Base-by-base conservation (phyloP, 441 rosid genomes). In the Corymbia calophylla region DNA sequence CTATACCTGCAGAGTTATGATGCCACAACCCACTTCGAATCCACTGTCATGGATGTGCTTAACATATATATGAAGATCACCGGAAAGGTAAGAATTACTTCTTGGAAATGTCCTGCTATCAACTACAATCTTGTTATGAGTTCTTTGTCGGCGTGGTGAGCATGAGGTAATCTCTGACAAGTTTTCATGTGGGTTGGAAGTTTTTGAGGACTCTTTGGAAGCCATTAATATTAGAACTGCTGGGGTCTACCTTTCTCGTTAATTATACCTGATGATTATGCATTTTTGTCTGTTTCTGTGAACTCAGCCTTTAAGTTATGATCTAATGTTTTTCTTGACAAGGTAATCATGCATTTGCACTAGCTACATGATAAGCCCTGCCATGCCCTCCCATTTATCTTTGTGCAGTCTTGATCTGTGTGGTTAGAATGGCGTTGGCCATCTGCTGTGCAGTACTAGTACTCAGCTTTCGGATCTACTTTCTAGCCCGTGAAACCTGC, bases 21-120 rank as follows among this genome's bases (percentile, higher is more conserved):
- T 94, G 93, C 99, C 35, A 95, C 98, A 84, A 95, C 97, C 47
- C 97, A 96, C 92, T 96, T 97, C 62, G 98, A 97, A 91, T 93
- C 97, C 29, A 97, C 97, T 51, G 98, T 97, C 32, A 90, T 88
- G 12, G 98, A 97, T 92, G 98, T 97, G 87, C 92, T 97, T 80
- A 89, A 93, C 92, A 95, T 95, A 97, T 97, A 96, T 87, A 93
- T 94, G 88, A 48, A 94, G 94, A 95, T 97, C 91, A 97, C 99
- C 1, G 99, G 99, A 91, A 97, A 97, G 98, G 99, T 95, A 91
- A 89, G 86, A 27, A 80, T 64, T 48, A 77, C 84, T 32, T 35
- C 0, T 35, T 21, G 64, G 5, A 86, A 32, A 39, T 32, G 60
- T 8, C 64, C 29, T 32, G 70, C 49, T 86, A 19, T 55, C 31